A percentile compares a stretch with the other conserved stretches of the same genome.
These are phyloP conservation scores for Barnettozyma vustinii DNA, from an alignment of 805 yeast genomes.

Conservation along the genomic window DNA sequence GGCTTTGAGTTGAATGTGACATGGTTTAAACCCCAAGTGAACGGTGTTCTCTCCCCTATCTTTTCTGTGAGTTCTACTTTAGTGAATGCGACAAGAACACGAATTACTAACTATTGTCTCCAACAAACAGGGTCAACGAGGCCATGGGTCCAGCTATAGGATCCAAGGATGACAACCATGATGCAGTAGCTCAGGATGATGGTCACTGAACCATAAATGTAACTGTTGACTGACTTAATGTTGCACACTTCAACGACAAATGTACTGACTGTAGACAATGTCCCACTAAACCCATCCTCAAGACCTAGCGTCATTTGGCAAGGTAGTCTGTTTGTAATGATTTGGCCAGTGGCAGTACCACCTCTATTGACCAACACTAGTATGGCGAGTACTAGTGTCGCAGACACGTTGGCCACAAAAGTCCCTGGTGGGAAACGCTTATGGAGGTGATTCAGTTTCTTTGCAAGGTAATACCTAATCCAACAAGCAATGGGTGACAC, in stretches of 20 bases:
- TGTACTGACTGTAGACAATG: constrained; percentile 71
- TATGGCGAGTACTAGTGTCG: constrained; percentile 38
- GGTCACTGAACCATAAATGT: constrained; percentile 47
- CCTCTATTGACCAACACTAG: constrained; percentile 44
- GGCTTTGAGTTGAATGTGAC: not conserved
- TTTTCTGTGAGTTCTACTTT: constrained; percentile 6
- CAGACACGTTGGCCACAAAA: constrained; percentile 43
- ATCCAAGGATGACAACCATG: constrained; percentile 58
- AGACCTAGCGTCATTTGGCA: constrained; percentile 54
- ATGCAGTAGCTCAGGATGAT: constrained; percentile 42
- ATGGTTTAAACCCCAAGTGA: constrained; percentile 14
- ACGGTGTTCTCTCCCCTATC: not conserved
- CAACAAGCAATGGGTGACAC: constrained; percentile 72
- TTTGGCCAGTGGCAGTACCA: constrained; percentile 19
- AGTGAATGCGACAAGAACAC: not conserved
- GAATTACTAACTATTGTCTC: not conserved
- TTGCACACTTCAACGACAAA: constrained; percentile 61
- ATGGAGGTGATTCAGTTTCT: constrained; percentile 37
- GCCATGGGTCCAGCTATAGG: constrained; percentile 66
- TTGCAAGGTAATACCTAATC: constrained; percentile 50
- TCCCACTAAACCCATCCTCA: constrained; percentile 65
- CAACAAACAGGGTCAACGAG: constrained; percentile 23
- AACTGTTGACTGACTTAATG: constrained; percentile 32
- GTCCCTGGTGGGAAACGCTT: constrained; percentile 53
- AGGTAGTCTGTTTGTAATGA: constrained; percentile 30